Conservation (phyloP, 148 eudicot species). For the Chenopodium album region DNA sequence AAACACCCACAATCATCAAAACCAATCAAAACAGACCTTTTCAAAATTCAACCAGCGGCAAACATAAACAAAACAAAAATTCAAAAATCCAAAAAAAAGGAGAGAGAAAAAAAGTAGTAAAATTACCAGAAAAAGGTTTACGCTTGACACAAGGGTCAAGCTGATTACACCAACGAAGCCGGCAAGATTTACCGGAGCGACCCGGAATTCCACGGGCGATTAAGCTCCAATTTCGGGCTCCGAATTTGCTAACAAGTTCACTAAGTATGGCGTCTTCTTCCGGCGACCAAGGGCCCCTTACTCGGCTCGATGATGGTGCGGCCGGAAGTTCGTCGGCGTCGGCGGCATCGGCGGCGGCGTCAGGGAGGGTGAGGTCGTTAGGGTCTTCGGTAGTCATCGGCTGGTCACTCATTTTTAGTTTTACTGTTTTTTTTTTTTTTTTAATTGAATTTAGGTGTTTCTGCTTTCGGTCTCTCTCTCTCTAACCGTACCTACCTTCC, state of each 20-base stretch:
- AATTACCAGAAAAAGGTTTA: conserved; percentile 70
- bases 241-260: conserved; percentile 47
- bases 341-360: conserved; percentile 15
- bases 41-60: neutral
- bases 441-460: neutral
- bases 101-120: neutral
- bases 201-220: conserved; percentile 70
- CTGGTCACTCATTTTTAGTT: conserved; percentile 18
- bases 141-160: conserved; percentile 61
- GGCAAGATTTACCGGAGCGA: conserved; percentile 68
- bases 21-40: neutral
- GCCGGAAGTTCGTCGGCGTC: conserved; percentile 13
- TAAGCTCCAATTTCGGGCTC: conserved; percentile 65
- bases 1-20: neutral
- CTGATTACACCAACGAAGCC: conserved; percentile 79
- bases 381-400: conserved; percentile 33
- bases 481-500: conserved; percentile 26
- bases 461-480: neutral
- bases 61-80: neutral
- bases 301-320: conserved; percentile 12
- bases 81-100: neutral
- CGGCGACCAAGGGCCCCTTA: conserved; percentile 62
- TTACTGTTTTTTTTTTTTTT: neutral
- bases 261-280: conserved; percentile 53
- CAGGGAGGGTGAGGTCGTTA: conserved; percentile 29